Evolutionary conservation across 345 rosid species (phyloP), one percentile per base, ranked within the genome.

Genomic region (Pelargonium nanum): DNA sequence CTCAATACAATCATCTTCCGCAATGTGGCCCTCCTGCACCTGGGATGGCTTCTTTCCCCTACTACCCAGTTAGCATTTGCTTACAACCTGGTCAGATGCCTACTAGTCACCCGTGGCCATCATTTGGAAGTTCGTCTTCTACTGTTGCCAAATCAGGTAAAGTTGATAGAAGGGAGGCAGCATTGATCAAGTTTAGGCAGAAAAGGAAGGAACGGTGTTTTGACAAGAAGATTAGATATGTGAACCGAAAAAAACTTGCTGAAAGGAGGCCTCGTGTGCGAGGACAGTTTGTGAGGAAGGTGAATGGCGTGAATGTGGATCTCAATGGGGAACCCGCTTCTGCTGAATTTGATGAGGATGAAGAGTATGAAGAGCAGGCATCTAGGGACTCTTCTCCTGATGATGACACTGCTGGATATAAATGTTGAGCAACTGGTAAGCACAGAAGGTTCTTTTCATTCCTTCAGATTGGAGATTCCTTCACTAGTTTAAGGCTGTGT

Each of bases 251-350:
- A 75, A 77, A 64, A 61, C 96, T 93, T 44, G 99, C 99, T 26
- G 99, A 93, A 78, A 78, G 94, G 78, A 85, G 99, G 78, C 99
- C 99, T 7, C 97, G 99, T 17, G 91, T 89, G 61, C 80, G 88
- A 65, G 99, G 99, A 56, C 99, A 93, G 77, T 93, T 93, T 83
- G 97, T 85, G 58, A 84, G 96, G 83, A 89, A 87, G 77, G 68
- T 81, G 68, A 89, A 87, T 60, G 91, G 97, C 45, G 81, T 85
- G 28, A 77, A 72, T 67, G 87, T 93, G 66, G 97, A 93, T 71
- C 82, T 93, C 54, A 89, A 85, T 44, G 97, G 97, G 51, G 88
- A 85, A 58, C 94, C 90, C 61, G 80, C 80, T 60, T 62, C 79
- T 56, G 80, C 66, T 58, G 88, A 85, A 61, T 80, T 81, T 32